These are phyloP conservation scores for Nothophaeocryptopus gaeumannii DNA, from an alignment of 2,329 filamentous ascomycete species.

Conservation along the genomic window DNA sequence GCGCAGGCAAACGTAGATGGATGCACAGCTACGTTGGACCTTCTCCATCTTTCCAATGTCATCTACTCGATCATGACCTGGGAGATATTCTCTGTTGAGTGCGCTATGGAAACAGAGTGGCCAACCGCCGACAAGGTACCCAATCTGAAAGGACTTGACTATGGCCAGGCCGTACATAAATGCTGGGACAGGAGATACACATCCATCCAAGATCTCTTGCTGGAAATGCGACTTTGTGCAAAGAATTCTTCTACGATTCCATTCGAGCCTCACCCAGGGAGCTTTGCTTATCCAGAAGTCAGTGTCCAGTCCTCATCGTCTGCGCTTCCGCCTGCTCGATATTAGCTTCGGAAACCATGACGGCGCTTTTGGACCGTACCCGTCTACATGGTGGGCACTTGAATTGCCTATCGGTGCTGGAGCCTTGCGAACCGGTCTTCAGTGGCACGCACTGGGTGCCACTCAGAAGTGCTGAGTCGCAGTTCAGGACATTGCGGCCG, in stretches of 20 bases:
- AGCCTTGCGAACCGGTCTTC: background rate
- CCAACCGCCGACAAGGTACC: conserved; percentile 13
- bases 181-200: conserved; percentile 15
- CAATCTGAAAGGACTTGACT: conserved; percentile 9
- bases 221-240: conserved; percentile 11
- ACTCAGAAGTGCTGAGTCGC: too few species aligned
- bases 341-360: background rate
- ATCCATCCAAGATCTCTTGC: conserved; percentile 12
- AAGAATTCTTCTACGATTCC: conserved; percentile 3
- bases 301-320: conserved; percentile 14
- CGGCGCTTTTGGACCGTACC: background rate
- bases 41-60: conserved; percentile 16
- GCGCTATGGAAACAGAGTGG: conserved; percentile 14
- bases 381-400: background rate
- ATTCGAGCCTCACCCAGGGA: conserved; percentile 5
- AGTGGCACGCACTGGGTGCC: too few species aligned
- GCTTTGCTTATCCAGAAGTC: conserved; percentile 6
- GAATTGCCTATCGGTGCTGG: background rate
- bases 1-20: conserved; percentile 12
- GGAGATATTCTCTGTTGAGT: conserved; percentile 10
- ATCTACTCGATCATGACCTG: conserved; percentile 19
- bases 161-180: conserved; percentile 10
- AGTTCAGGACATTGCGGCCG: too few species aligned
- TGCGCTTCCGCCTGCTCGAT: conserved; percentile 9
- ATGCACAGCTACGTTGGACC: conserved; percentile 12